Evolutionary conservation across 768 basidiomycete genomes (phyloP).

Genomic region (Roridomyces roridus): DNA sequence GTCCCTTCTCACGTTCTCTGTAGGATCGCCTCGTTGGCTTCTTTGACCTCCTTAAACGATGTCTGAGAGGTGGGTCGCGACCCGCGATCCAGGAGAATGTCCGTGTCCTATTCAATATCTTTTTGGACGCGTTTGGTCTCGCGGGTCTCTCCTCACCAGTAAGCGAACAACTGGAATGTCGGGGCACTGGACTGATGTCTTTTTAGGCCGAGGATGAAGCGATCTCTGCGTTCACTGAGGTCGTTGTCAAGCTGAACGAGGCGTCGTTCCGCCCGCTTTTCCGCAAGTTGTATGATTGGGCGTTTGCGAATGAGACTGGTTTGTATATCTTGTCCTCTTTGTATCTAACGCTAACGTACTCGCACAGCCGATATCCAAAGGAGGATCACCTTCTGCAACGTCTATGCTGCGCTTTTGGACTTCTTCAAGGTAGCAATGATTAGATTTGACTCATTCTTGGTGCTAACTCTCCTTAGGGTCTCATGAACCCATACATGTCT

Average conservation of each 20-base stretch:
- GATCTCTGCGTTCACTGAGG: conserved; percentile 81
- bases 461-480: conserved; percentile 49
- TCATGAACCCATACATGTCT: conserved; percentile 93
- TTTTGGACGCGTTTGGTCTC: conserved; percentile 79
- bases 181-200: too few species aligned
- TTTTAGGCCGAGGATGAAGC: conserved; percentile 64
- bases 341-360: background rate
- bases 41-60: conserved; percentile 72
- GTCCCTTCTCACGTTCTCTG: conserved; percentile 24
- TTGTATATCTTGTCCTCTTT: conserved; percentile 35
- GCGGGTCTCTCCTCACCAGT: conserved; percentile 35
- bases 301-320: conserved; percentile 66
- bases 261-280: conserved; percentile 90
- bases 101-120: conserved; percentile 74
- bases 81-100: conserved; percentile 69
- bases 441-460: background rate
- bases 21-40: conserved; percentile 51
- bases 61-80: conserved; percentile 68
- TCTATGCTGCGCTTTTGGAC: conserved; percentile 76
- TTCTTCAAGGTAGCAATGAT: conserved; percentile 80
- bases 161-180: too few species aligned
- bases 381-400: conserved; percentile 74
- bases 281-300: conserved; percentile 94
- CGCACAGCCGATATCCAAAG: conserved; percentile 45
- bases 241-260: conserved; percentile 94